These are phyloP conservation scores for Malbranchea cinnamomea DNA, from an alignment of 2,329 filamentous ascomycete species.

Conservation along the genomic window DNA sequence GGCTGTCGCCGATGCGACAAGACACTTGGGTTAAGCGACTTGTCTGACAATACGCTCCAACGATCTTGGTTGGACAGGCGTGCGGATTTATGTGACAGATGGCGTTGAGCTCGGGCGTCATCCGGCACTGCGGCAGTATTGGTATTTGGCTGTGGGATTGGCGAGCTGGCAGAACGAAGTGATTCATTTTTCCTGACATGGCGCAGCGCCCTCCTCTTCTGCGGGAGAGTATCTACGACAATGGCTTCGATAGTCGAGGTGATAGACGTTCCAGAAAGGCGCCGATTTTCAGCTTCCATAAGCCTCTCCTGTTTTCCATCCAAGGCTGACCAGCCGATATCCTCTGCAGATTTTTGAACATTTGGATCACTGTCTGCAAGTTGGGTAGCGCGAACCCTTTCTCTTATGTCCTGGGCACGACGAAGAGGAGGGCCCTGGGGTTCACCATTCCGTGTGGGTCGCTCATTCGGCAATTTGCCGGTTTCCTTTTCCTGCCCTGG, in stretches of 20 bases:
- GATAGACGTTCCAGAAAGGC: conserved; percentile 37
- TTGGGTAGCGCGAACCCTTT: background rate
- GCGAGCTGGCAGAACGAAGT: conserved; percentile 33
- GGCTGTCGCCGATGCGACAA: conserved; percentile 15
- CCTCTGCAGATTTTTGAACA: conserved; percentile 33
- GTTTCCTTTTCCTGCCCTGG: background rate
- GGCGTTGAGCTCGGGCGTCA: conserved; percentile 28
- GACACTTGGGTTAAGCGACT: conserved; percentile 21
- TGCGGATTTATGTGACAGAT: conserved; percentile 35
- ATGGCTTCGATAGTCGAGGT: conserved; percentile 42
- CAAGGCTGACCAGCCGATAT: conserved; percentile 35
- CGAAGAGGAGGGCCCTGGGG: no score
- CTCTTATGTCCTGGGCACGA: background rate
- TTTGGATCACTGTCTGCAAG: no score
- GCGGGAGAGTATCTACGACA: conserved; percentile 37
- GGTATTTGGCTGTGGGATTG: conserved; percentile 29
- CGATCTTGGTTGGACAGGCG: conserved; percentile 35
- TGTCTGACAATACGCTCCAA: conserved; percentile 28
- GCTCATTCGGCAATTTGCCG: conserved; percentile 2
- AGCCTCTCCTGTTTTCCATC: conserved; percentile 14
- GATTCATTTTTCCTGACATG: conserved; percentile 40
- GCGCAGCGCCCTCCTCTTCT: conserved; percentile 32
- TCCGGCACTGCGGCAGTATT: conserved; percentile 31
- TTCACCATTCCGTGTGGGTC: conserved; percentile 1
- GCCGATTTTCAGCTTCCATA: conserved; percentile 19